phyloP scores from a whole-genome alignment of 2,329 filamentous ascomycete species.

The Exophiala viscosa region DNA sequence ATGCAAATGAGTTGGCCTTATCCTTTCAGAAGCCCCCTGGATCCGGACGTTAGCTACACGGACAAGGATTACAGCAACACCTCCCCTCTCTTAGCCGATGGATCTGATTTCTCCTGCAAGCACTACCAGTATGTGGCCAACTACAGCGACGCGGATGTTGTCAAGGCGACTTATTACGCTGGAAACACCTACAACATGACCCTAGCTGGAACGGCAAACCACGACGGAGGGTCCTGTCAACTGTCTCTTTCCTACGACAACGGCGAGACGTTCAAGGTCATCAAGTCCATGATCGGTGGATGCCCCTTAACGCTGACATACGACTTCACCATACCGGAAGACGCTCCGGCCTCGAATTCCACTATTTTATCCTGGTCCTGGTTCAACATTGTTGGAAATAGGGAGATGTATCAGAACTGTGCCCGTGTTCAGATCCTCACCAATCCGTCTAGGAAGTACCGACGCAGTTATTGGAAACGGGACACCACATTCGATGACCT shows the following conservation, averaged over 20 bases:
- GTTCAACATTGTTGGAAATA: constrained; percentile 73
- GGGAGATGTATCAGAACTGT: constrained; percentile 87
- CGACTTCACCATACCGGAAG: constrained; percentile 63
- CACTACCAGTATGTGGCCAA: constrained; percentile 49
- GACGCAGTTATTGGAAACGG: constrained; percentile 15
- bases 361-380: constrained; percentile 72
- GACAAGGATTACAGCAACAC: constrained; percentile 68
- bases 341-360: constrained; percentile 55
- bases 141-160: constrained; percentile 41
- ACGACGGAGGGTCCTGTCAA: constrained; percentile 73
- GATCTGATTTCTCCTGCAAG: constrained; percentile 73
- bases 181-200: constrained; percentile 62
- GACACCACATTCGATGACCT: constrained; percentile 49
- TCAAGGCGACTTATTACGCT: constrained; percentile 59
- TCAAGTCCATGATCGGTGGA: constrained; percentile 59
- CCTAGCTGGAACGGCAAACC: constrained; percentile 59
- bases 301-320: constrained; percentile 54
- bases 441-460: constrained; percentile 5
- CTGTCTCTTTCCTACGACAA: constrained; percentile 70
- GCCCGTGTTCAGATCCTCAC: constrained; percentile 61
- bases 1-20: constrained; percentile 57
- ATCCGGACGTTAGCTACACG: constrained; percentile 43
- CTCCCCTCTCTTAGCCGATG: constrained; percentile 57
- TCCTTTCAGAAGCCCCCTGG: constrained; percentile 50
- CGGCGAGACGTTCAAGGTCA: constrained; percentile 66